Evolutionary conservation across 75 land plant species (phyloP).

Genomic region (Pinus taeda): DNA sequence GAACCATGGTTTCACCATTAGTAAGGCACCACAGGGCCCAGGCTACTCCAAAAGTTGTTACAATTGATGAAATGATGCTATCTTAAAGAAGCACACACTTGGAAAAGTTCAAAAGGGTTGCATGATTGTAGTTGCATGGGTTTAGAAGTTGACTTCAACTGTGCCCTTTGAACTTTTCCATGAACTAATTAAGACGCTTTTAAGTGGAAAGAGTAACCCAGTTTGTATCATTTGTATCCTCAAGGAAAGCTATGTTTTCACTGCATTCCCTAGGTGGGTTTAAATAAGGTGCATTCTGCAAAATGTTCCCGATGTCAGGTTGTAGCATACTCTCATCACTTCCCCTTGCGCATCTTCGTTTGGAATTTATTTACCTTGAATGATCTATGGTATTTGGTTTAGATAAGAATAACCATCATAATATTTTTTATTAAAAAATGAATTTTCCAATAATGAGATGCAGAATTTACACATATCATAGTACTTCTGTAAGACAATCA

Average conservation of each 20-base stretch:
- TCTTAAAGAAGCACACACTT: conserved; percentile 44
- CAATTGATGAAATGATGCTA: conserved; percentile 63
- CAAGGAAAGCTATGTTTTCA: conserved; percentile 51
- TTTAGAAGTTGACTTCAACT: conserved; percentile 84
- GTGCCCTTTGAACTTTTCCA: conserved; percentile 69
- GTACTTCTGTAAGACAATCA: no score
- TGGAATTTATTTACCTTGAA: no score
- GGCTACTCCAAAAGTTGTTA: background rate
- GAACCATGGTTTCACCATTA: background rate
- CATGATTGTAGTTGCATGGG: conserved; percentile 87
- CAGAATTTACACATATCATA: no score
- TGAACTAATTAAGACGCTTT: conserved; percentile 72
- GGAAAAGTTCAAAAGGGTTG: conserved; percentile 75
- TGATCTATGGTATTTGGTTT: no score
- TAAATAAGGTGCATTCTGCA: conserved; percentile 46
- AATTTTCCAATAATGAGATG: no score
- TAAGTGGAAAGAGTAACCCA: conserved; percentile 80
- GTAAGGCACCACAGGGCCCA: background rate
- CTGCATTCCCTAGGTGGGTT: conserved; percentile 47
- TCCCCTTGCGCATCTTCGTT: no score
- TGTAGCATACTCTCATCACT: conserved; percentile 20
- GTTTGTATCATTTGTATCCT: conserved; percentile 38
- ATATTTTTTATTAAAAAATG: no score
- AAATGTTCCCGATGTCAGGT: conserved; percentile 26
- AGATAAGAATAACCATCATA: no score